These are phyloP conservation scores for Stenogyne calaminthoides DNA, from an alignment of 305 asterid species.

Conservation along the genomic window DNA sequence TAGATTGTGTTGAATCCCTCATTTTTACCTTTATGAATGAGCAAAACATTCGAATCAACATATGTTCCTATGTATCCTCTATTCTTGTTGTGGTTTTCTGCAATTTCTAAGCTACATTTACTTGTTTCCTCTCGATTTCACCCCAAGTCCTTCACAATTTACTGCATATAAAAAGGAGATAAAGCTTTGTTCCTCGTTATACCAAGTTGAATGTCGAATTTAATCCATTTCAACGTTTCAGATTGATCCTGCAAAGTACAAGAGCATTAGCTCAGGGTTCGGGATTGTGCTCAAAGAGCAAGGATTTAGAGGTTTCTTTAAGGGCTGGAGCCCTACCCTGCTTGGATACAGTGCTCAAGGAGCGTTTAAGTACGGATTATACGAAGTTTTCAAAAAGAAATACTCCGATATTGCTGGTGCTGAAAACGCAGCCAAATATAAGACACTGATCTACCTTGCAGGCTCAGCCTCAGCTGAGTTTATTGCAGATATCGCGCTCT, in stretches of 20 bases:
- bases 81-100: not conserved
- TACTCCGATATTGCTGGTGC: constrained; percentile 81
- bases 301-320: constrained; percentile 66
- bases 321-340: constrained; percentile 83
- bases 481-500: constrained; percentile 75
- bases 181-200: not conserved
- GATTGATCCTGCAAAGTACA: constrained; percentile 66
- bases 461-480: constrained; percentile 91
- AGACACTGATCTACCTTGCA: constrained; percentile 76
- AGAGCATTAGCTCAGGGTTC: constrained; percentile 65
- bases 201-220: not conserved
- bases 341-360: constrained; percentile 85
- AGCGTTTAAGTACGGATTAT: constrained; percentile 73
- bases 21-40: not conserved
- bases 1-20: not conserved
- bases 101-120: not conserved
- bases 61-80: not conserved
- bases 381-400: constrained; percentile 73
- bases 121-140: not conserved
- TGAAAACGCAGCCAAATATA: constrained; percentile 73
- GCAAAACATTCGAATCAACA: not conserved
- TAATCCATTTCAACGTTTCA: not conserved
- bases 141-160: not conserved
- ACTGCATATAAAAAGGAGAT: not conserved
- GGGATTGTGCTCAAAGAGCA: constrained; percentile 68